Percentiles rank a stretch among this genome's conserved stretches.
These are phyloP conservation scores for Cytospora paraplurivora DNA, from an alignment of 2,329 filamentous ascomycete genomes.

Conservation along the genomic window DNA sequence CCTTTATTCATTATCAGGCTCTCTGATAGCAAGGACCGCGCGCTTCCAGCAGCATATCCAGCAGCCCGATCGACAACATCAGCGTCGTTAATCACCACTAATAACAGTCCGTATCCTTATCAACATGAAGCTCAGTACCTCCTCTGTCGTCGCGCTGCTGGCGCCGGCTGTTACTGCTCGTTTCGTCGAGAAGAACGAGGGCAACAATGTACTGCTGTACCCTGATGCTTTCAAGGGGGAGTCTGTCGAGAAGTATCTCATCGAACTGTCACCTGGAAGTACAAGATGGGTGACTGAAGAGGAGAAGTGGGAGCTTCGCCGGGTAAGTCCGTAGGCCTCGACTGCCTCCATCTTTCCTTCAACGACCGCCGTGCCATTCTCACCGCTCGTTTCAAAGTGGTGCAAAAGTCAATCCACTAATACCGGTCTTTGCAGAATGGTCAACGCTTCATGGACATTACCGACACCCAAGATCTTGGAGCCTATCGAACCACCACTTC, in stretches of 20 bases:
- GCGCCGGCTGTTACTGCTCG: conserved; percentile 58
- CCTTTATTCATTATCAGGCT: background rate
- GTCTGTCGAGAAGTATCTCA: conserved; percentile 62
- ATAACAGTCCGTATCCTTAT: background rate
- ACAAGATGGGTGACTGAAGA: conserved; percentile 89
- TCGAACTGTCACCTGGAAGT: conserved; percentile 83
- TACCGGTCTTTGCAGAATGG: conserved; percentile 56
- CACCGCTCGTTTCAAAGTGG: no score
- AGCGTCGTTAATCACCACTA: background rate
- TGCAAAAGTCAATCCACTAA: background rate
- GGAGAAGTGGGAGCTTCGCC: conserved; percentile 88
- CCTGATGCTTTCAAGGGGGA: conserved; percentile 41
- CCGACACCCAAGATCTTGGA: conserved; percentile 61
- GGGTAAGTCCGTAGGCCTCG: conserved; percentile 59
- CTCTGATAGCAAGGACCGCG: background rate
- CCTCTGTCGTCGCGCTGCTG: conserved; percentile 56
- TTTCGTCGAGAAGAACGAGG: conserved; percentile 57
- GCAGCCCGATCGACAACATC: background rate
- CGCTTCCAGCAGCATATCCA: background rate
- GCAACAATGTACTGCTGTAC: conserved; percentile 52
- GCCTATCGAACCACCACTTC: conserved; percentile 36
- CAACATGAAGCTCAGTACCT: conserved; percentile 55
- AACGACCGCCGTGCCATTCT: background rate
- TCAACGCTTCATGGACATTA: conserved; percentile 78
- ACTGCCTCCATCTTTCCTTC: background rate